Conservation (phyloP, 495 filamentous ascomycete species). For the Choiromyces venosus region DNA sequence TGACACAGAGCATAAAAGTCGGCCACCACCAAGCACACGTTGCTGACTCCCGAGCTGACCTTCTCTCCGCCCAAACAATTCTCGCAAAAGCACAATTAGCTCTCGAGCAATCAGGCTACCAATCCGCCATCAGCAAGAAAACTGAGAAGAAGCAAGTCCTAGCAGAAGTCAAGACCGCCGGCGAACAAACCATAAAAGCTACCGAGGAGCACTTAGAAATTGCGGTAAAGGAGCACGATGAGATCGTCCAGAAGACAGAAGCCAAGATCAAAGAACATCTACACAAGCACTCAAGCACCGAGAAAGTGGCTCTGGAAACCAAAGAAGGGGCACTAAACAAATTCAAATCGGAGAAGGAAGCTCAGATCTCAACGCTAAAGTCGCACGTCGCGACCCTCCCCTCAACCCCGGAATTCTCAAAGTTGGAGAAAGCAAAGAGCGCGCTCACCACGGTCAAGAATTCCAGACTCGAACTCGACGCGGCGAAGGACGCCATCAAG, state of each 20-base stretch:
- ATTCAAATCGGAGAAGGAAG: conserved; percentile 9
- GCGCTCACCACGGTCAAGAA: conserved; percentile 6
- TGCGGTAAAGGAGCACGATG: conserved; percentile 1
- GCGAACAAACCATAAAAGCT: conserved; percentile 10
- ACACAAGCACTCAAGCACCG: neutral
- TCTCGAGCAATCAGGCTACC: conserved; percentile 18
- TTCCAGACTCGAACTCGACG: conserved; percentile 4
- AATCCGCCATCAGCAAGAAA: conserved; percentile 18
- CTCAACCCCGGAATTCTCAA: conserved; percentile 6
- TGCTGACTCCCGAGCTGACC: conserved; percentile 4
- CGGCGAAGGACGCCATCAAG: conserved; percentile 18
- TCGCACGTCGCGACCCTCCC: conserved; percentile 13
- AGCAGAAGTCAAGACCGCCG: conserved; percentile 3
- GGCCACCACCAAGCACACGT: conserved; percentile 14
- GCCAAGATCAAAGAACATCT: conserved; percentile 13
- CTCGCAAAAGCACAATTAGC: conserved; percentile 13
- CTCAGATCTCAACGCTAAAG: conserved; percentile 10
- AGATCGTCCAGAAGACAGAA: conserved; percentile 12
- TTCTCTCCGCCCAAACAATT: conserved; percentile 14
- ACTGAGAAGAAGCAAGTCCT: conserved; percentile 16
- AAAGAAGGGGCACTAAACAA: conserved; percentile 9
- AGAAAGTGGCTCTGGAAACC: conserved; percentile 5
- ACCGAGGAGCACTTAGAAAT: conserved; percentile 13
- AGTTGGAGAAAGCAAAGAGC: conserved; percentile 4
- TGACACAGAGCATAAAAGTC: conserved; percentile 22